These are phyloP conservation scores for Nepenthes gracilis DNA, from an alignment of 148 eudicot species.

Conservation along the genomic window DNA sequence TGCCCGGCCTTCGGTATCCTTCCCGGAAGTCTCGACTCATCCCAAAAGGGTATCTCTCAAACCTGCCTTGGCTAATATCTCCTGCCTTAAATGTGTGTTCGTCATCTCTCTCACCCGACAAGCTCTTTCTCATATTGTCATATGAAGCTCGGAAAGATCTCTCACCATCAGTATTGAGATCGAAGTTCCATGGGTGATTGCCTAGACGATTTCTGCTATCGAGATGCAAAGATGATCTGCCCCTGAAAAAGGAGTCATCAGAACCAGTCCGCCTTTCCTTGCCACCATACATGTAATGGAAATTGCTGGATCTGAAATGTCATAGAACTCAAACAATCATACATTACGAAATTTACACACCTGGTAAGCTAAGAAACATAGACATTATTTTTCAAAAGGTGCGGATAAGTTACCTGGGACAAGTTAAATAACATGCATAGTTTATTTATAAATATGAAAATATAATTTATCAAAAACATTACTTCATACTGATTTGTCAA, in stretches of 20 bases:
- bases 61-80: conserved; percentile 17
- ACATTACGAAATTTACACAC: neutral
- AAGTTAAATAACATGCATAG: too few species aligned
- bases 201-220: conserved; percentile 18
- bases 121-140: conserved; percentile 24
- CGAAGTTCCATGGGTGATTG: conserved; percentile 14
- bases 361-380: neutral
- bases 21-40: conserved; percentile 31
- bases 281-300: conserved; percentile 5
- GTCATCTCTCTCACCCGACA: conserved; percentile 30
- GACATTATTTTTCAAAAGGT: neutral
- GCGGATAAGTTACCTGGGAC: too few species aligned
- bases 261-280: conserved; percentile 22
- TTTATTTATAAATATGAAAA: too few species aligned
- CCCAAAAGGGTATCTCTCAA: conserved; percentile 20
- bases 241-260: conserved; percentile 21
- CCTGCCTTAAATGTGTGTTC: conserved; percentile 14
- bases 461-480: too few species aligned
- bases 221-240: conserved; percentile 12
- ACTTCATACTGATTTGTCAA: too few species aligned
- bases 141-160: conserved; percentile 5
- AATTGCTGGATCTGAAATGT: conserved; percentile 15
- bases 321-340: neutral
- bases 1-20: conserved; percentile 27
- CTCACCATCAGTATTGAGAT: conserved; percentile 22